Percentiles rank a stretch among this genome's conserved stretches.
Conservation (phyloP, 345 rosid genomes). For the Iberis pinnata region DNA sequence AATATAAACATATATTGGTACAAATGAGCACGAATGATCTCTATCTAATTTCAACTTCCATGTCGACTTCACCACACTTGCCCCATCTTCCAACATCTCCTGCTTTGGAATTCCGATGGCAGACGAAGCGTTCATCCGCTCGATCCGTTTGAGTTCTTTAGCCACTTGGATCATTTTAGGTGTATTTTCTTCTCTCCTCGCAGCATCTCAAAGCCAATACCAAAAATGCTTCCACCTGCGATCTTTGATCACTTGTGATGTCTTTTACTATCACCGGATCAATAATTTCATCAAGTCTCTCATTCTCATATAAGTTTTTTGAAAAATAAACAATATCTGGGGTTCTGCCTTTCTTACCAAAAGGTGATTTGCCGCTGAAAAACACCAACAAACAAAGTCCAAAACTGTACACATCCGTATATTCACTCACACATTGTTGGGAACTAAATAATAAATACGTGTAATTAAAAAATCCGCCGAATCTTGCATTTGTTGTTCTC, state of each 20-base stretch:
- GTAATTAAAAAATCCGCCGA: too few species aligned
- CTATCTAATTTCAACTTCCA: too few species aligned
- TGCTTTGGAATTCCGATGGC: too few species aligned
- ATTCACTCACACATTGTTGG: conserved; percentile 2
- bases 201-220: background rate
- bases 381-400: conserved; percentile 18
- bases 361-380: background rate
- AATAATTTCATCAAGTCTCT: background rate
- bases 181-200: conserved; percentile 4
- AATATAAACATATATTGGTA: too few species aligned
- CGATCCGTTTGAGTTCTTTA: conserved; percentile 18
- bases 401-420: conserved; percentile 5
- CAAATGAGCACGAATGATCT: too few species aligned
- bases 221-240: conserved; percentile 2
- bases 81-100: too few species aligned
- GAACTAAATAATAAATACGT: too few species aligned
- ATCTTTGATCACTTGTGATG: background rate
- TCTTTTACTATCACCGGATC: background rate
- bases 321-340: too few species aligned
- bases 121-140: too few species aligned
- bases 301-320: background rate
- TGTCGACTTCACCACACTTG: too few species aligned
- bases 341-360: too few species aligned
- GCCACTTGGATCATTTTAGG: conserved; percentile 17
- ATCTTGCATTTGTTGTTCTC: too few species aligned